Evolutionary conservation across 2,329 filamentous ascomycete genomes (phyloP).

Genomic region (Aspergillus jensenii): DNA sequence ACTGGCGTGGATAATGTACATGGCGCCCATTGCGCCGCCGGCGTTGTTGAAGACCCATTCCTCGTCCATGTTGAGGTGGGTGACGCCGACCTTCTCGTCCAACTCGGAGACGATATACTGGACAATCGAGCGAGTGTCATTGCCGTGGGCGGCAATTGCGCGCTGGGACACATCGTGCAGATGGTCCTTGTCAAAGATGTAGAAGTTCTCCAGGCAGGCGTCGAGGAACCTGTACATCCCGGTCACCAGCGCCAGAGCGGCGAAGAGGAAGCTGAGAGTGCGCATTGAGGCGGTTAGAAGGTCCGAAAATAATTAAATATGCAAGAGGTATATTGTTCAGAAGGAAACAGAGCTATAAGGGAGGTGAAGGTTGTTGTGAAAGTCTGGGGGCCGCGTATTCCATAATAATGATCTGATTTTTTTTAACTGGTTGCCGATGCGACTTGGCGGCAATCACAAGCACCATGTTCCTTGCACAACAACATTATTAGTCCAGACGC

Average conservation of each 20-base stretch:
- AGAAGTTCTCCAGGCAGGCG: conserved; percentile 54
- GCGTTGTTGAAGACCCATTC: conserved; percentile 94
- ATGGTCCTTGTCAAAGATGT: conserved; percentile 70
- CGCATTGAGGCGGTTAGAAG: conserved; percentile 19
- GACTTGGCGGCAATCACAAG: conserved; percentile 2
- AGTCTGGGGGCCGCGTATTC: neutral
- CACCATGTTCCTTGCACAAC: neutral
- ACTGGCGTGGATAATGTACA: conserved; percentile 89
- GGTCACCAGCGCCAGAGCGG: conserved; percentile 36
- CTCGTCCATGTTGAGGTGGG: conserved; percentile 67
- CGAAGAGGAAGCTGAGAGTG: conserved; percentile 31
- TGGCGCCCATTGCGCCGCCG: conserved; percentile 85
- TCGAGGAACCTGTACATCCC: conserved; percentile 39
- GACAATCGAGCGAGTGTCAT: conserved; percentile 71
- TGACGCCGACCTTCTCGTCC: conserved; percentile 46
- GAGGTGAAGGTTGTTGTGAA: neutral
- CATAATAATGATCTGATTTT: neutral
- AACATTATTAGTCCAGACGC: too few relatives aligned
- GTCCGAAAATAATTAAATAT: neutral
- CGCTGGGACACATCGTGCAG: conserved; percentile 68
- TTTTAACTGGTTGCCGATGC: neutral
- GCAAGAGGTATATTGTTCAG: neutral
- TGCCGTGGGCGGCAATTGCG: conserved; percentile 68
- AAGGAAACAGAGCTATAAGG: neutral
- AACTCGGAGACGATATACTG: conserved; percentile 70